Evolutionary conservation across 2,329 filamentous ascomycete genomes (phyloP).

Genomic region (Fusarium chlamydosporum): DNA sequence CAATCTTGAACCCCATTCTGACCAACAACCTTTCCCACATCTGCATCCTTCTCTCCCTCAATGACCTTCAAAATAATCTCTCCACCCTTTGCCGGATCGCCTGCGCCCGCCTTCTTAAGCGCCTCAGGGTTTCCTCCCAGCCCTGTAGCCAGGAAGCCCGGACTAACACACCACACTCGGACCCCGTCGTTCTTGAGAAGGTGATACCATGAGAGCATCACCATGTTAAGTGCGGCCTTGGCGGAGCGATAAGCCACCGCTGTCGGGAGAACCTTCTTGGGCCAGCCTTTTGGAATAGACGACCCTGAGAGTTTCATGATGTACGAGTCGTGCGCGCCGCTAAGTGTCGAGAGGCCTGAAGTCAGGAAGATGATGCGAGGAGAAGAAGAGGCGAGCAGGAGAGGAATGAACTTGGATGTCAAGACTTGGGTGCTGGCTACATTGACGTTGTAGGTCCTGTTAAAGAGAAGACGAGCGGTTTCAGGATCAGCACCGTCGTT

Average conservation of each 20-base stretch:
- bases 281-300: slow-evolving; percentile 60
- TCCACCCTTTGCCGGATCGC: slow-evolving; percentile 56
- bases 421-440: slow-evolving; percentile 62
- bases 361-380: slow-evolving; percentile 66
- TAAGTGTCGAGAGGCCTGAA: slow-evolving; percentile 59
- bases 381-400: slow-evolving; percentile 59
- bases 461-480: slow-evolving; percentile 59
- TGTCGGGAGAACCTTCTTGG: slow-evolving; percentile 63
- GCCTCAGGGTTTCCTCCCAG: slow-evolving; percentile 55
- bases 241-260: slow-evolving; percentile 44
- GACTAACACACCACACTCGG: slow-evolving; percentile 64
- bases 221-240: slow-evolving; percentile 53
- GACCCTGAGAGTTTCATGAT: slow-evolving; percentile 45
- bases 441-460: slow-evolving; percentile 65
- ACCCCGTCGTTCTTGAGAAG: slow-evolving; percentile 64
- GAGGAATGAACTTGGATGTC: slow-evolving; percentile 58
- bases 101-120: slow-evolving; percentile 54
- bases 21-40: slow-evolving; percentile 58
- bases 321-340: slow-evolving; percentile 49
- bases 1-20: slow-evolving; percentile 52
- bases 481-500: slow-evolving; percentile 46
- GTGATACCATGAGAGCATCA: slow-evolving; percentile 60
- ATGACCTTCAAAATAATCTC: slow-evolving; percentile 58
- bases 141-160: slow-evolving; percentile 64
- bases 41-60: slow-evolving; percentile 59